phyloP scores from a whole-genome alignment of 1,284 basidiomycete species.

The Austropuccinia psidii region DNA sequence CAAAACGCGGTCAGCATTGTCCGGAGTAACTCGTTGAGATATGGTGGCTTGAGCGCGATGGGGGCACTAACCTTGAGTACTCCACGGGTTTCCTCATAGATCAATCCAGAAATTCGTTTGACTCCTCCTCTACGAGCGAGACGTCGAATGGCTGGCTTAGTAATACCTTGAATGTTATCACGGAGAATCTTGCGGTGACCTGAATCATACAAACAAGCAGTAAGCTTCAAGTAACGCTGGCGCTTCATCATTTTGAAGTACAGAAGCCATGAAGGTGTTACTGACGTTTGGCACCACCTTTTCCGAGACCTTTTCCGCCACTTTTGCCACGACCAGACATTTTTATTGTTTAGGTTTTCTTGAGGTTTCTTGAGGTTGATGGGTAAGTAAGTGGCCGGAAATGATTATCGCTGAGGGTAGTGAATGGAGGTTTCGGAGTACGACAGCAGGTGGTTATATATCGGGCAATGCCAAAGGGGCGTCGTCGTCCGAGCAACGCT shows the following conservation, averaged over 20 bases:
- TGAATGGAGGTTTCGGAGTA: too few species aligned
- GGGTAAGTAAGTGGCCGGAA: too few species aligned
- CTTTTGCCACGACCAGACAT: slow-evolving; percentile 75
- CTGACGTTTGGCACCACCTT: slow-evolving; percentile 54
- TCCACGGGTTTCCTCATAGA: slow-evolving; percentile 86
- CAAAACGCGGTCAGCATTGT: neutral
- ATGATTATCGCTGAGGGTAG: too few species aligned
- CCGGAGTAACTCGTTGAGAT: neutral
- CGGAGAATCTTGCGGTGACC: slow-evolving; percentile 40
- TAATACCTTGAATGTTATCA: slow-evolving; percentile 76
- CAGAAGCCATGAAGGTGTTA: neutral
- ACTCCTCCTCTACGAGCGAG: slow-evolving; percentile 91
- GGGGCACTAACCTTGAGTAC: slow-evolving; percentile 56
- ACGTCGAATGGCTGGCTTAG: slow-evolving; percentile 85
- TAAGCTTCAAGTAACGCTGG: neutral
- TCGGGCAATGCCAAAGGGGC: too few species aligned
- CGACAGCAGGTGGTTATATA: too few species aligned
- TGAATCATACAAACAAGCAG: neutral
- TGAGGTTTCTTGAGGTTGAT: neutral
- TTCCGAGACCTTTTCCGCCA: slow-evolving; percentile 66
- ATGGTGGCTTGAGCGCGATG: neutral
- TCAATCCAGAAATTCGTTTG: slow-evolving; percentile 84
- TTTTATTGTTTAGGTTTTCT: slow-evolving; percentile 41
- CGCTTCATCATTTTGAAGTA: neutral
- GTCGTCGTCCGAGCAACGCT: too few species aligned